Percentiles rank a stretch among this genome's conserved stretches.
These are phyloP conservation scores for Casaregolazyma lundiana DNA, from an alignment of 1,139 yeast species.

Conservation along the genomic window DNA sequence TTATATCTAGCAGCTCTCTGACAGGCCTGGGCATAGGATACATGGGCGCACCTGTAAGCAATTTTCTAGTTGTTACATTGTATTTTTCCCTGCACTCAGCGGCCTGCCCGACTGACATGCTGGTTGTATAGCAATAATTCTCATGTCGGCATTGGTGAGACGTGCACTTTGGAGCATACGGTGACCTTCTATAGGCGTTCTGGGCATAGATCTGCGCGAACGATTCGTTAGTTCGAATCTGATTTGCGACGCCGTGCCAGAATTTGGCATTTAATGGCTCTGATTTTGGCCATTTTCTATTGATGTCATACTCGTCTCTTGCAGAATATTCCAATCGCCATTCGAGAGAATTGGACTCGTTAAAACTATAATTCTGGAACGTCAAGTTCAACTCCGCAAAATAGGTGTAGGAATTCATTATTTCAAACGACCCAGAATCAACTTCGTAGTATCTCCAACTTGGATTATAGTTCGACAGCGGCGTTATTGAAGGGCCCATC, in stretches of 20 bases:
- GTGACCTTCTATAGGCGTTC: slow-evolving; percentile 50
- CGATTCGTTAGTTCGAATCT: slow-evolving; percentile 33
- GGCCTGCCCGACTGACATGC: slow-evolving; percentile 28
- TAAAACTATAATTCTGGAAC: slow-evolving; percentile 33
- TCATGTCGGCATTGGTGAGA: slow-evolving; percentile 24
- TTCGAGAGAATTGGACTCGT: slow-evolving; percentile 18
- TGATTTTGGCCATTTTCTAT: slow-evolving; percentile 27
- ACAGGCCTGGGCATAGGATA: slow-evolving; percentile 30
- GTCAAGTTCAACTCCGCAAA: slow-evolving; percentile 37
- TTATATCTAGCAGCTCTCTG: slow-evolving; percentile 15
- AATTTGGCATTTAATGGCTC: slow-evolving; percentile 30
- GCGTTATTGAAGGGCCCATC: slow-evolving; percentile 65
- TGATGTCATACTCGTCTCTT: slow-evolving; percentile 25
- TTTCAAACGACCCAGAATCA: slow-evolving; percentile 56
- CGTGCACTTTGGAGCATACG: slow-evolving; percentile 32
- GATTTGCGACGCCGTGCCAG: slow-evolving; percentile 30
- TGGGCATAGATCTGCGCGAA: slow-evolving; percentile 47
- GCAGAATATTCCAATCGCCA: slow-evolving; percentile 32
- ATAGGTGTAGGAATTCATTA: slow-evolving; percentile 57
- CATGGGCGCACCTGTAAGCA: slow-evolving; percentile 22
- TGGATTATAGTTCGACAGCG: slow-evolving; percentile 55
- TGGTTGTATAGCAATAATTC: slow-evolving; percentile 30
- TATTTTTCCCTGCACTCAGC: slow-evolving; percentile 18
- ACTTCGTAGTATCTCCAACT: slow-evolving; percentile 71
- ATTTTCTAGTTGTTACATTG: slow-evolving; percentile 12